These are phyloP conservation scores for Eucalyptus coolabah DNA, from an alignment of 345 rosid genomes.

Conservation along the genomic window DNA sequence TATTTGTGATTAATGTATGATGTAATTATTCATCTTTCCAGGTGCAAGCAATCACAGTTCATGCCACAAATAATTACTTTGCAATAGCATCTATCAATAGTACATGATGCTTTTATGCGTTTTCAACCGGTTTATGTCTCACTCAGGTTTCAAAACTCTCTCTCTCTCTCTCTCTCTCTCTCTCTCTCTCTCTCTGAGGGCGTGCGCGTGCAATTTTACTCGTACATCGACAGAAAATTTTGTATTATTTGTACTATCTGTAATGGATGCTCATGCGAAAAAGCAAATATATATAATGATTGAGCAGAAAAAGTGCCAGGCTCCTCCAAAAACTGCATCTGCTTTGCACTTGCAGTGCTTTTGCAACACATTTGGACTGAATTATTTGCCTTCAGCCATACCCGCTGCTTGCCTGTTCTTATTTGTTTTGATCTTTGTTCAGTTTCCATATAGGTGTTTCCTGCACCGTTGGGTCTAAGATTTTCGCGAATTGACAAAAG, in stretches of 20 bases:
- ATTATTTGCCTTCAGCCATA: too few relatives aligned
- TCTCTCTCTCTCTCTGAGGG: neutral
- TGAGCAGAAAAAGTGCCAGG: neutral
- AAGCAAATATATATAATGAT: neutral
- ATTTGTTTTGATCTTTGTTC: too few relatives aligned
- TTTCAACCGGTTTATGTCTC: conserved; percentile 75
- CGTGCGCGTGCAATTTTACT: accelerated
- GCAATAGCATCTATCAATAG: conserved; percentile 86
- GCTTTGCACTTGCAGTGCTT: neutral
- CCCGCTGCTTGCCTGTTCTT: too few relatives aligned
- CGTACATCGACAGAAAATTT: neutral
- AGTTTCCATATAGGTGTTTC: too few relatives aligned
- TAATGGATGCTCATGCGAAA: neutral
- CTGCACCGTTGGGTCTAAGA: too few relatives aligned
- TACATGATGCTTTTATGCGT: conserved; percentile 89
- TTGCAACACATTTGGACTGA: neutral
- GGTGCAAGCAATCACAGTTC: conserved; percentile 96
- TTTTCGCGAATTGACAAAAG: too few relatives aligned
- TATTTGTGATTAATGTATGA: neutral
- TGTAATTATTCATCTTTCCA: conserved; percentile 9
- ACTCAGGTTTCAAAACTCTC: conserved; percentile 37
- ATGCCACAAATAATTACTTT: conserved; percentile 87
- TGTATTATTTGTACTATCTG: neutral
- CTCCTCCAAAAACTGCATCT: neutral
- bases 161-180: neutral